Evolutionary conservation across 2,329 filamentous ascomycete genomes (phyloP).

Genomic region (Chaetomium sp.): DNA sequence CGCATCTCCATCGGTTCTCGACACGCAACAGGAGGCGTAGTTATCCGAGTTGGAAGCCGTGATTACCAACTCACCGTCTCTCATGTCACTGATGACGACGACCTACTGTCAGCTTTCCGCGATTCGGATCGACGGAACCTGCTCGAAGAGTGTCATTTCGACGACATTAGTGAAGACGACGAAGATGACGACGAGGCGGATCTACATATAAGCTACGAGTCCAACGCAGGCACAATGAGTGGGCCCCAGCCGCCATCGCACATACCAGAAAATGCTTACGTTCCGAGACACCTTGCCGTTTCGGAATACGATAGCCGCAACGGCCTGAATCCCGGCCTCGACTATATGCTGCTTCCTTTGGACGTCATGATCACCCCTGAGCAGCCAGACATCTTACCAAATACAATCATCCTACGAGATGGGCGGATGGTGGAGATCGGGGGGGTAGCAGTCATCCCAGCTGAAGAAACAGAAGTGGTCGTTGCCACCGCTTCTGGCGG

Average conservation of each 20-base stretch:
- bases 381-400: not conserved
- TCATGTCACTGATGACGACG: not conserved
- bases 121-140: not conserved
- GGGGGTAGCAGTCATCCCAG: not conserved
- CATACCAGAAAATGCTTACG: not conserved
- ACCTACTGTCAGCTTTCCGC: not conserved
- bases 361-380: not conserved
- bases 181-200: not conserved
- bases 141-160: not conserved
- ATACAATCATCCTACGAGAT: not conserved
- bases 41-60: not conserved
- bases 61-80: not conserved
- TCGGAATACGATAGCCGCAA: not conserved
- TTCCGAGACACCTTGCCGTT: not conserved
- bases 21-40: not conserved
- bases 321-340: not conserved
- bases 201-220: not conserved
- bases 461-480: not conserved
- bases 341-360: not conserved
- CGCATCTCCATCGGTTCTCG: not conserved
- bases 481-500: not conserved
- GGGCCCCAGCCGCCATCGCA: not conserved
- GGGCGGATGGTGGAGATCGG: not conserved
- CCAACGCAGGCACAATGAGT: not conserved
- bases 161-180: slow-evolving; percentile 1